A percentile compares a stretch with the other conserved stretches of the same genome.
These are phyloP conservation scores for Spathaspora sp. DNA, from an alignment of 1,139 yeast species.

Conservation along the genomic window DNA sequence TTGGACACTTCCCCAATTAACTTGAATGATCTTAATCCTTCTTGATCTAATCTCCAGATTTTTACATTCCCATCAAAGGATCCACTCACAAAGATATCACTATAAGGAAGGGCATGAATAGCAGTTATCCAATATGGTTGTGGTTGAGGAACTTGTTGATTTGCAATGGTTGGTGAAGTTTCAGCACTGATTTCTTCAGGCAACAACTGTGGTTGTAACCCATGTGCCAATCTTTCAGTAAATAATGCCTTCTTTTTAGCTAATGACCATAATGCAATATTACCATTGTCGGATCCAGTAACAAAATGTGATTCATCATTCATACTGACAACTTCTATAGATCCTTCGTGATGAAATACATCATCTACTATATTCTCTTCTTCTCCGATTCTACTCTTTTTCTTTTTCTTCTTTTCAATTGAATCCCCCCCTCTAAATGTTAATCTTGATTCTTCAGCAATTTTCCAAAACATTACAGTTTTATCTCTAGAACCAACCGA, in stretches of 20 bases:
- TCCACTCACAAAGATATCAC: slow-evolving; percentile 83
- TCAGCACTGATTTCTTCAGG: slow-evolving; percentile 71
- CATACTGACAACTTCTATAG: slow-evolving; percentile 89
- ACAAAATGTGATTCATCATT: slow-evolving; percentile 88
- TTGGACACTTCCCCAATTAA: slow-evolving; percentile 54
- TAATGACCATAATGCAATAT: slow-evolving; percentile 80
- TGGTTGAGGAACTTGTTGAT: slow-evolving; percentile 58
- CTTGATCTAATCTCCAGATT: slow-evolving; percentile 70
- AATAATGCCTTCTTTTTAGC: slow-evolving; percentile 85
- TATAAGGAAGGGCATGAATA: slow-evolving; percentile 81
- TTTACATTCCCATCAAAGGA: slow-evolving; percentile 79
- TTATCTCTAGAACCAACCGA: slow-evolving; percentile 95
- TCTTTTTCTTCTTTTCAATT: slow-evolving; percentile 41
- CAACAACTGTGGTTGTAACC: slow-evolving; percentile 54
- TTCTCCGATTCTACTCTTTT: slow-evolving; percentile 29
- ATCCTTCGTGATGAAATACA: slow-evolving; percentile 68
- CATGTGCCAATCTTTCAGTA: slow-evolving; percentile 74
- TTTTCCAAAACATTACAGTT: slow-evolving; percentile 95
- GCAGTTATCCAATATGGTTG: slow-evolving; percentile 88
- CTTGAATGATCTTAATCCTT: slow-evolving; percentile 59
- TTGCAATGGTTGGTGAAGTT: slow-evolving; percentile 35
- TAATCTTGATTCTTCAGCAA: slow-evolving; percentile 88
- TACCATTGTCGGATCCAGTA: slow-evolving; percentile 95
- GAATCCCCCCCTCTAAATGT: slow-evolving; percentile 91
- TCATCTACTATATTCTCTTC: slow-evolving; percentile 17